Conservation (phyloP, 306 rosid genomes). For the Senna tora region DNA sequence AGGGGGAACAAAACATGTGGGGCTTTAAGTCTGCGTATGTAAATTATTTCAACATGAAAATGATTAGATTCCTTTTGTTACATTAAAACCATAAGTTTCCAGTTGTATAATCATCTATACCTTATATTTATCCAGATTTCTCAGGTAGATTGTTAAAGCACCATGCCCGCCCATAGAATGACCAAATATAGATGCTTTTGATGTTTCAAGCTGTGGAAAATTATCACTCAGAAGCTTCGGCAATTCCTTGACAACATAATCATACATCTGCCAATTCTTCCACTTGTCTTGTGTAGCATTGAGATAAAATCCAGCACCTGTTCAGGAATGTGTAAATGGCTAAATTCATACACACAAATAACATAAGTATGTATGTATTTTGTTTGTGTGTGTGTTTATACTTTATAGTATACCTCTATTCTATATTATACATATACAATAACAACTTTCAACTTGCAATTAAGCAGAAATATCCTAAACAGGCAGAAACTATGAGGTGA, state of each 20-base stretch:
- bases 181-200: conserved; percentile 82
- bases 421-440: background rate
- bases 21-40: too few relatives aligned
- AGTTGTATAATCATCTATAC: conserved; percentile 42
- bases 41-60: too few relatives aligned
- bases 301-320: conserved; percentile 97
- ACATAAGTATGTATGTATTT: too few relatives aligned
- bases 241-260: conserved; percentile 86
- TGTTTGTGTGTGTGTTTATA: too few relatives aligned
- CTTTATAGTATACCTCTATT: too few relatives aligned
- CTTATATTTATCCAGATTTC: conserved; percentile 86
- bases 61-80: background rate
- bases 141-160: conserved; percentile 86
- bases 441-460: conserved; percentile 9
- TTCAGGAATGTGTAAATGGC: conserved; percentile 25
- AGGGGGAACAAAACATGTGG: too few relatives aligned
- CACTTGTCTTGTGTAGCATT: conserved; percentile 96
- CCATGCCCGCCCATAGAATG: conserved; percentile 99
- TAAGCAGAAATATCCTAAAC: conserved; percentile 5
- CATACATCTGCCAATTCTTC: conserved; percentile 99
- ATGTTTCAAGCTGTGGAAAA: conserved; percentile 80
- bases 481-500: background rate
- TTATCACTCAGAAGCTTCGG: conserved; percentile 75
- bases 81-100: conserved; percentile 12
- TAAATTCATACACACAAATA: background rate